These are phyloP conservation scores for Saccharomycopsis oosterbeekiorum DNA, from an alignment of 805 yeast species.

Conservation along the genomic window DNA sequence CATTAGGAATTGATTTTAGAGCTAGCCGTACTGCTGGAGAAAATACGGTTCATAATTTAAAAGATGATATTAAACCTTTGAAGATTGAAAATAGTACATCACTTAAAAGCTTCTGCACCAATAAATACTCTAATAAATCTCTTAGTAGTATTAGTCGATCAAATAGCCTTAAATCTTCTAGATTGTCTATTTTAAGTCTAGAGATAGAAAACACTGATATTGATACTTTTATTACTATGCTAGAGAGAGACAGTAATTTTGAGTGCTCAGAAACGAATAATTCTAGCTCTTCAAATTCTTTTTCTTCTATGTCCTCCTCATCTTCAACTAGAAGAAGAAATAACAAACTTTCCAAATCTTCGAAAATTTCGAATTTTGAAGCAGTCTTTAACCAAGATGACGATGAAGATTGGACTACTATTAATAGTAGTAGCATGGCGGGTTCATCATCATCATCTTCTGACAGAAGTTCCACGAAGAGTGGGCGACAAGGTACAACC, in stretches of 20 bases:
- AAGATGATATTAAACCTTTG: neutral
- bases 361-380: conserved; percentile 11
- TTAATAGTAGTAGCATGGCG: neutral
- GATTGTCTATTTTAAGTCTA: neutral
- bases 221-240: neutral
- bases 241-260: neutral
- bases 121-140: conserved; percentile 15
- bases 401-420: conserved; percentile 17
- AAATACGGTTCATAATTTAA: too few species aligned
- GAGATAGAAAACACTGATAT: neutral
- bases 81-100: neutral
- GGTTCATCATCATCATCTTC: neutral
- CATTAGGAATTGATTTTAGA: conserved; percentile 14
- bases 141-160: conserved; percentile 14
- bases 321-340: conserved; percentile 1
- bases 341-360: conserved; percentile 10
- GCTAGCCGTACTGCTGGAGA: neutral
- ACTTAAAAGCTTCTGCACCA: neutral
- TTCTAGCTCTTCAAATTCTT: neutral
- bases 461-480: neutral
- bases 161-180: neutral
- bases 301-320: neutral
- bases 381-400: conserved; percentile 3
- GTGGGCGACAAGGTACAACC: neutral
- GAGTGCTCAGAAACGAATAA: neutral